Evolutionary conservation across 371 early-diverging fungal species (phyloP).

Genomic region (Parasitella parasitica): DNA sequence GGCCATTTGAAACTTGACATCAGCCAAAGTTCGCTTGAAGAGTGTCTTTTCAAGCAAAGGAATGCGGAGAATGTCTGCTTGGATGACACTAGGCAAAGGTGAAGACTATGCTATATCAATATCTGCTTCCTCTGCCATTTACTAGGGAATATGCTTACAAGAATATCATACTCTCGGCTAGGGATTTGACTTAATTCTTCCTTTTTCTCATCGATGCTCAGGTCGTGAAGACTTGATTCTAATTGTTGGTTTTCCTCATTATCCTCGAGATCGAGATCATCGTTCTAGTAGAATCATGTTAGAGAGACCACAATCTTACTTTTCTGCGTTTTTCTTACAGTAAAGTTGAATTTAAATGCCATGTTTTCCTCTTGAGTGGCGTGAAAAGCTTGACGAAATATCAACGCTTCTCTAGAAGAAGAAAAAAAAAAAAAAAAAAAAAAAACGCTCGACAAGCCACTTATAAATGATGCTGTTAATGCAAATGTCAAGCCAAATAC

Average conservation of each 20-base stretch:
- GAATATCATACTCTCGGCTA: conserved; percentile 38
- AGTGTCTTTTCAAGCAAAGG: conserved; percentile 25
- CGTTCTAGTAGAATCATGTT: conserved; percentile 49
- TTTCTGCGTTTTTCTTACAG: conserved; percentile 48
- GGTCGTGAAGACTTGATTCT: conserved; percentile 41
- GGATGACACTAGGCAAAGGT: conserved; percentile 36
- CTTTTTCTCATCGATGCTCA: conserved; percentile 32
- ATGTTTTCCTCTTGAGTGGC: too few species aligned
- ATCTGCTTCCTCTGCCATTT: too few species aligned
- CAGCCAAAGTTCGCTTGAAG: conserved; percentile 71
- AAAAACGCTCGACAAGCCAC: not conserved
- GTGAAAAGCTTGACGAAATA: not conserved
- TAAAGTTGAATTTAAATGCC: conserved; percentile 63
- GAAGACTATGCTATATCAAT: conserved; percentile 18
- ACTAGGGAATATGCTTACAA: too few species aligned
- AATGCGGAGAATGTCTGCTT: conserved; percentile 39
- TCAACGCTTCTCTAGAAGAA: too few species aligned
- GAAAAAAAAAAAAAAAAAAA: not conserved
- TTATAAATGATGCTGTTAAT: not conserved
- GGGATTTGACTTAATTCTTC: conserved; percentile 21
- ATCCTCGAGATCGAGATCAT: conserved; percentile 59
- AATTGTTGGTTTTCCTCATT: conserved; percentile 41
- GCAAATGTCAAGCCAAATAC: too few species aligned
- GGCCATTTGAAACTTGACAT: conserved; percentile 82
- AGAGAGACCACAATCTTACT: too few species aligned